Base-by-base conservation (phyloP, 2,329 filamentous ascomycete genomes). In the Cladosporium sp. region DNA sequence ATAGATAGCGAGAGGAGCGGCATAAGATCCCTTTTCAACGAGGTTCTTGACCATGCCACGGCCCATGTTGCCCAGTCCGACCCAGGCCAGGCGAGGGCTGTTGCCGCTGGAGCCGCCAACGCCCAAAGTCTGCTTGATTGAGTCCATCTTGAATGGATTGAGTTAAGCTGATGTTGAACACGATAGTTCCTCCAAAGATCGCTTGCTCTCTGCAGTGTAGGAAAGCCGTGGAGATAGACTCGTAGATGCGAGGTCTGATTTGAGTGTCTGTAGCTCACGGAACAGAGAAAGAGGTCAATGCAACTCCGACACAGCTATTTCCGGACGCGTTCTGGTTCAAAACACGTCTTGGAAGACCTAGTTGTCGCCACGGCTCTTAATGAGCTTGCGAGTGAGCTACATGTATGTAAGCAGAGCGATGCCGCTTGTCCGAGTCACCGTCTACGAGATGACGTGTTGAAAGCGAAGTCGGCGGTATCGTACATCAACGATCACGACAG, bases 21-120 rank as follows among this genome's bases (percentile, higher is more conserved):
- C 77, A 28, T 91, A 80, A 32, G 80, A 74, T 31, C 82, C 89
- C 67, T 95, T 95, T 64, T 85, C 78, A 9, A 86, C 83, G 35
- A 96, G 75, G 67, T 95, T 95, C 70, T 85, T 86, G 71, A 78
- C 82, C 87, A 95, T 95, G 58, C 85, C 89, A 42, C 59, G 74
- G 86, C 88, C 90, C 83, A 95, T 95, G 68, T 95, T 95, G 49
- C 89, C 89, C 46, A 95, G 78, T 53, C 90, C 89, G 51, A 95
- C 82, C 82, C 84, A 95, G 61, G 89, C 77, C 48, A 93, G 41
- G n/a, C 64, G 63, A 53, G 64, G 64, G 22, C 11, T 45, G 41
- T 40, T 28, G 7, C 22, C 22, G 7, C 22, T 28, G 22, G 22
- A 28, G 14, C 34, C 37, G 37, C 46, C 14, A 9, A 51, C 38